A percentile compares a stretch with the other conserved stretches of the same genome.
These are phyloP conservation scores for Tetrahymena malaccensis DNA, from an alignment of 73 alveolate species.

Conservation along the genomic window DNA sequence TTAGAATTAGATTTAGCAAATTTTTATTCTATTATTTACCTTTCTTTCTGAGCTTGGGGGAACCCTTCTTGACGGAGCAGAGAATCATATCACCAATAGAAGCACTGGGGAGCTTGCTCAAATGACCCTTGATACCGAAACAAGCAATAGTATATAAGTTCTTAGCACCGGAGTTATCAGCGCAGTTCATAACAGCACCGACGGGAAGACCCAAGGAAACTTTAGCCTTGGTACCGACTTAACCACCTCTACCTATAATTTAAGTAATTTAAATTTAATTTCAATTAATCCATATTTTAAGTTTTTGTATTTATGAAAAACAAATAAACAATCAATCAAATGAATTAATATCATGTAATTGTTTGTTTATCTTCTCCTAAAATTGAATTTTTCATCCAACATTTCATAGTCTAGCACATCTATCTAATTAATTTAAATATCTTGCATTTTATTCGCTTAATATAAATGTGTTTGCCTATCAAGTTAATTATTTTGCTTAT, in stretches of 20 bases:
- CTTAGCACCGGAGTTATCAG: constrained; percentile 87
- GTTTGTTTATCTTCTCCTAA: neutral
- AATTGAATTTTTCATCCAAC: neutral
- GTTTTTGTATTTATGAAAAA: neutral
- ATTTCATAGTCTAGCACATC: neutral
- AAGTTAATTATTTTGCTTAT: neutral
- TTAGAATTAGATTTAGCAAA: neutral
- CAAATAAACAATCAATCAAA: too few relatives aligned
- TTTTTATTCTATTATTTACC: constrained; percentile 7
- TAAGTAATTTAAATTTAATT: neutral
- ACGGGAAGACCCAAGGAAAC: constrained; percentile 63
- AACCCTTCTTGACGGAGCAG: constrained; percentile 94
- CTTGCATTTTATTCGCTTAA: neutral
- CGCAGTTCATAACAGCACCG: constrained; percentile 94
- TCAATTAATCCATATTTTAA: neutral
- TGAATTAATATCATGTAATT: neutral
- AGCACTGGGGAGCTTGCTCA: constrained; percentile 65
- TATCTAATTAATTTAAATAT: neutral
- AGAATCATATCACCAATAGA: constrained; percentile 94
- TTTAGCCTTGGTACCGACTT: constrained; percentile 35
- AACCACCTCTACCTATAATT: constrained; percentile 46
- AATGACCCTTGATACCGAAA: constrained; percentile 61
- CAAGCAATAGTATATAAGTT: constrained; percentile 86
- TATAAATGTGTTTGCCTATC: neutral
- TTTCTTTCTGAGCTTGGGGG: constrained; percentile 97